Evolutionary conservation across 2,329 filamentous ascomycete species (phyloP).

Genomic region (Sclerotinia trifoliorum): DNA sequence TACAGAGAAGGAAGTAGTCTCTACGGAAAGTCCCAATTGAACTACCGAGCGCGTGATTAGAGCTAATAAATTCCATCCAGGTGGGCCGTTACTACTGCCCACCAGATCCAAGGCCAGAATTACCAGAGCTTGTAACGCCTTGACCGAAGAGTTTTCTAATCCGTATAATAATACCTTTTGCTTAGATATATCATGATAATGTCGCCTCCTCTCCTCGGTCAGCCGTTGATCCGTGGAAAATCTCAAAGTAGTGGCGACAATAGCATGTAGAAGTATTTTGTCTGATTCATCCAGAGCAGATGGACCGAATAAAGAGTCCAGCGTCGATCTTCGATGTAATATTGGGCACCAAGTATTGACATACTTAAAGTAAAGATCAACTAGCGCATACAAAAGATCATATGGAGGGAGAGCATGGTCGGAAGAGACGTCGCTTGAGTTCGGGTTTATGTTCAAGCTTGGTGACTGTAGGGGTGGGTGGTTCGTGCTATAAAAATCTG

Average conservation of each 20-base stretch:
- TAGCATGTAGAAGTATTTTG: constrained; percentile 78
- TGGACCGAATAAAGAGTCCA: constrained; percentile 79
- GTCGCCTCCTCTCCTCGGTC: constrained; percentile 67
- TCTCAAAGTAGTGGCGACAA: constrained; percentile 82
- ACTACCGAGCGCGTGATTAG: constrained; percentile 86
- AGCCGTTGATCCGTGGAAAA: constrained; percentile 77
- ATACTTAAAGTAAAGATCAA: constrained; percentile 76
- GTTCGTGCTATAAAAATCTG: constrained; percentile 39
- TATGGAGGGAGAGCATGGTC: constrained; percentile 73
- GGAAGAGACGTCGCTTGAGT: constrained; percentile 48
- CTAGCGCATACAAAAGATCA: constrained; percentile 68
- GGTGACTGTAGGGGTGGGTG: constrained; percentile 55
- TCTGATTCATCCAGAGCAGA: constrained; percentile 77
- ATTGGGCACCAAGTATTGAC: constrained; percentile 87
- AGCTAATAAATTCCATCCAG: constrained; percentile 88
- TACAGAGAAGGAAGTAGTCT: constrained; percentile 75
- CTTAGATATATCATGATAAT: constrained; percentile 79
- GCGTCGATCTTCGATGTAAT: constrained; percentile 76
- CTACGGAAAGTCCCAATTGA: constrained; percentile 80
- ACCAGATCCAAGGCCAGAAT: constrained; percentile 83
- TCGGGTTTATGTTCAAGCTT: constrained; percentile 51
- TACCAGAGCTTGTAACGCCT: constrained; percentile 80
- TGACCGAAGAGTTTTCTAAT: constrained; percentile 85
- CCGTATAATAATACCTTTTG: constrained; percentile 84
- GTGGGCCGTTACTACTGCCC: constrained; percentile 83